Percentiles rank a stretch among this genome's conserved stretches.
Conservation (phyloP, 345 rosid species). For the thale cress (Arabidopsis thaliana) region TAIR10.1 NC_003070.9:20449001-20449500, state of each 20-base stretch:
- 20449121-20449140: too few species aligned
- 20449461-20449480: slow-evolving; percentile 63
- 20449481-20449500: slow-evolving; percentile 28
- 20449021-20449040: too few species aligned
- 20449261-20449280: too few species aligned
- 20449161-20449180: too few species aligned
- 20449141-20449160: too few species aligned
- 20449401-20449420: slow-evolving; percentile 92
- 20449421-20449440: slow-evolving; percentile 79
- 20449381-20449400: slow-evolving; percentile 79
- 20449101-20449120: not conserved
- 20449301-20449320: not conserved
- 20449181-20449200: too few species aligned
- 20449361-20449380: slow-evolving; percentile 81
- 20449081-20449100: not conserved
- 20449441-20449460: slow-evolving; percentile 76
- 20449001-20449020: too few species aligned
- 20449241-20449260: too few species aligned
- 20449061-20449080: not conserved
- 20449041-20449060: not conserved
- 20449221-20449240: too few species aligned
- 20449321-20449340: not conserved
- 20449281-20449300: not conserved
- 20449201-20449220: too few species aligned
- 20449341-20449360: slow-evolving; percentile 74